Percentiles rank a stretch among this genome's conserved stretches.
Conservation (phyloP, 805 yeast species). For the Metschnikowia sp. region DNA sequence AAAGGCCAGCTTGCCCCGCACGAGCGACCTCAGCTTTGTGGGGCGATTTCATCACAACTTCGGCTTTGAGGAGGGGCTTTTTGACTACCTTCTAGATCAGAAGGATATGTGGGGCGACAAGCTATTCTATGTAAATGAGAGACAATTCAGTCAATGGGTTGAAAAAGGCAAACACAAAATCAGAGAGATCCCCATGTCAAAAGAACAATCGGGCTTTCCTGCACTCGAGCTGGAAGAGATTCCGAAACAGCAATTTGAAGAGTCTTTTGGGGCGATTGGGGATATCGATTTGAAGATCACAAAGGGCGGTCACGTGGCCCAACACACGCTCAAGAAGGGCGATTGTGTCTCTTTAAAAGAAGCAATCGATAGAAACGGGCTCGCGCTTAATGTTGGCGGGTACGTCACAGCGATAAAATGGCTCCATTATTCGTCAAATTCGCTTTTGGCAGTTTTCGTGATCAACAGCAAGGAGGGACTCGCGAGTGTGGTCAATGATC, state of each 20-base stretch:
- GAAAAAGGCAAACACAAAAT: conserved; percentile 13
- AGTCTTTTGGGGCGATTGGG: conserved; percentile 20
- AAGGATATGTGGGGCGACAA: conserved; percentile 50
- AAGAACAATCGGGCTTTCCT: conserved; percentile 9
- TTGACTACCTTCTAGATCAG: conserved; percentile 40
- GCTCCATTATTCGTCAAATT: conserved; percentile 30
- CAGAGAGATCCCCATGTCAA: conserved; percentile 9
- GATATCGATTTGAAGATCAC: conserved; percentile 18
- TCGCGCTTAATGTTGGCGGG: conserved; percentile 49
- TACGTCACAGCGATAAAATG: conserved; percentile 52
- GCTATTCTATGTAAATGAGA: conserved; percentile 41
- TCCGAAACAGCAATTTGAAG: conserved; percentile 18
- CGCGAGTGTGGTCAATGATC: conserved; percentile 20
- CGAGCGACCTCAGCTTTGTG: conserved; percentile 19
- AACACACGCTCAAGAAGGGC: conserved; percentile 4
- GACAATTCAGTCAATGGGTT: conserved; percentile 21
- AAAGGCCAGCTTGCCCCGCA: conserved; percentile 15
- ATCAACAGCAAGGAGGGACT: conserved; percentile 32
- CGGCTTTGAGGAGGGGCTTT: conserved; percentile 47
- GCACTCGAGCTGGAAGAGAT: conserved; percentile 7
- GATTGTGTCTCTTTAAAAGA: conserved; percentile 13
- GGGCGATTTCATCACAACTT: conserved; percentile 36
- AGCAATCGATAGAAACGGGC: conserved; percentile 29
- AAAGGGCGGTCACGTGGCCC: conserved; percentile 7
- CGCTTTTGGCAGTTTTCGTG: conserved; percentile 49